Base-by-base conservation (phyloP, 1,284 basidiomycete genomes). In the Ceratobasidium sp. region DNA sequence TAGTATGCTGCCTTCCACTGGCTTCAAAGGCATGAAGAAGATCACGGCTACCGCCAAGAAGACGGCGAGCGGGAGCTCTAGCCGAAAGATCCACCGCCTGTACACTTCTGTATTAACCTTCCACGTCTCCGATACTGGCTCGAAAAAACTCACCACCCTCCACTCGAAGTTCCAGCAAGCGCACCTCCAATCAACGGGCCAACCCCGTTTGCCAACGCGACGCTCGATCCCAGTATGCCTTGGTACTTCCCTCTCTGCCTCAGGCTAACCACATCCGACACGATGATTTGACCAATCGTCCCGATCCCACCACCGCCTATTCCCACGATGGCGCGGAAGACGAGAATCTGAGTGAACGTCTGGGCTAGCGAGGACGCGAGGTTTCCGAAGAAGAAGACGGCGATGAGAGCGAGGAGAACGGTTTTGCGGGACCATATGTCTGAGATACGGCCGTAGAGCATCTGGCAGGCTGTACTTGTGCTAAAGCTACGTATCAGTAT, bases 401-500 rank as follows among this genome's bases (percentile, higher is more conserved):
- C 79, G 26, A 85, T 80, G 54, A 79, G 77, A 28, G 78, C 79
- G 10, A 87, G 80, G 6, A 87, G 80, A 31, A 84, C 82, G 17
- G 82, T 69, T 76, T 87, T 87, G 17, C 86, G 80, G 0, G 86
- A 86, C 71, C 85, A 86, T 69, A 83, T 85, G 78, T 87, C 86
- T 39, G 83, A 84, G 42, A 87, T 80, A 0, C 84, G 81, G 1
- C 85, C 85, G 79, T 85, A 86, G 13, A 86, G 81, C 0, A 85
- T 85, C 79, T 86, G 85, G 47, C 84, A 81, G 0, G 84, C 82
- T 35, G 84, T 80, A 0, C 61, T 80, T 2, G 81, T 82, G 20
- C 65, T 67, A 15, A 33, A 20, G 28, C 31, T 23, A 35, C 6
- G 11, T 20, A 17, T 65, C 7, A 26, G 42, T 47, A 10, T 49